Evolutionary conservation across 805 yeast species (phyloP).

Genomic region (Candida arabinofermentans): DNA sequence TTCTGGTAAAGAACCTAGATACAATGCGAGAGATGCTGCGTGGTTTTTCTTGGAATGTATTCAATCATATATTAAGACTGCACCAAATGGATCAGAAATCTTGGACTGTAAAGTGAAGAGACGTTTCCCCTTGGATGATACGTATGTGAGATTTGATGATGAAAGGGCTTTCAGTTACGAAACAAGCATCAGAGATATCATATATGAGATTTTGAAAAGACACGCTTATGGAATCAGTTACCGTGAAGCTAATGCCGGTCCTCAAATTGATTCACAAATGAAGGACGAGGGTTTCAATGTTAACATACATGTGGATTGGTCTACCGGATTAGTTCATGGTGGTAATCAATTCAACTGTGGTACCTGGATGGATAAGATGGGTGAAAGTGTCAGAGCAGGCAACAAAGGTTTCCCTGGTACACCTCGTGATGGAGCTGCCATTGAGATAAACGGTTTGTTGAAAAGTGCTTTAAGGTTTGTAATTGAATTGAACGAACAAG

Average conservation of each 20-base stretch:
- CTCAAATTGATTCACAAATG: conserved; percentile 86
- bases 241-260: conserved; percentile 95
- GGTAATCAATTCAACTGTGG: conserved; percentile 95
- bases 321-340: conserved; percentile 81
- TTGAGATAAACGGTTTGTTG: conserved; percentile 85
- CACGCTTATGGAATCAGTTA: conserved; percentile 87
- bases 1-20: conserved; percentile 90
- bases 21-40: conserved; percentile 94
- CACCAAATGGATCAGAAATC: conserved; percentile 64
- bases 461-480: conserved; percentile 85
- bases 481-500: conserved; percentile 47
- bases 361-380: conserved; percentile 99
- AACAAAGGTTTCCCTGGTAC: conserved; percentile 95
- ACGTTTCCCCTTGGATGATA: conserved; percentile 80
- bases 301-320: conserved; percentile 78
- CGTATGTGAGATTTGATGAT: conserved; percentile 64
- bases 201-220: conserved; percentile 78
- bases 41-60: conserved; percentile 92
- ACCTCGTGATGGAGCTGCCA: conserved; percentile 95
- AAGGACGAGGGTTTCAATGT: conserved; percentile 88
- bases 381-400: conserved; percentile 81
- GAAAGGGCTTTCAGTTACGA: conserved; percentile 72
- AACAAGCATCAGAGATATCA: conserved; percentile 66
- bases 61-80: conserved; percentile 71
- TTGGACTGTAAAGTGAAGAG: conserved; percentile 71